Percentiles rank a stretch among this genome's conserved stretches.
These are phyloP conservation scores for Pythium dissotocum DNA, from an alignment of 352 stramenopile species.

Conservation along the genomic window DNA sequence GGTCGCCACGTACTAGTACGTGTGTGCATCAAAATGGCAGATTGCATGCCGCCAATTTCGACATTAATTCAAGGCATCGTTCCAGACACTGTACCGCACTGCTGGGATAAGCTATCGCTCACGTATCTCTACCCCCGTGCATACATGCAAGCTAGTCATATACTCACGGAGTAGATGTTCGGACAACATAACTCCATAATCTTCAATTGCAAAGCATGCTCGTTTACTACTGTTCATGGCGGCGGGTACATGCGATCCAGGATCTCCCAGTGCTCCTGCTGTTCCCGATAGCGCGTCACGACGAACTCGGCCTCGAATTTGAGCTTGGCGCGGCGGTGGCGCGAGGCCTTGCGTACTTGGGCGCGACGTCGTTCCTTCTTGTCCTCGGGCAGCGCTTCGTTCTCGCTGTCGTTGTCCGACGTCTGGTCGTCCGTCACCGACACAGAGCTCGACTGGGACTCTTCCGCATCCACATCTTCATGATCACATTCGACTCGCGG, in stretches of 20 bases:
- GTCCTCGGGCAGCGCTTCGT: not conserved
- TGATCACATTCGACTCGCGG: not conserved
- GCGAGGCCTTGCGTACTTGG: conserved; percentile 14
- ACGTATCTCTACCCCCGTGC: too few species aligned
- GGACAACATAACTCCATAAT: too few species aligned
- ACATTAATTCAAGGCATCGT: too few species aligned
- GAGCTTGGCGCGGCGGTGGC: conserved; percentile 13
- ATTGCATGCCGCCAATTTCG: too few species aligned
- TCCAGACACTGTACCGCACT: too few species aligned
- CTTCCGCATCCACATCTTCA: conserved; percentile 1
- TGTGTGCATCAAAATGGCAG: too few species aligned
- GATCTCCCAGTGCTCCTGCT: conserved; percentile 7
- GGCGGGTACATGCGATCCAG: conserved; percentile 2
- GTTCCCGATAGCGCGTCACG: not conserved
- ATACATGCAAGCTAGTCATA: too few species aligned
- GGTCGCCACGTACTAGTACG: too few species aligned
- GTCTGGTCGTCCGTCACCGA: not conserved
- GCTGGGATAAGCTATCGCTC: too few species aligned
- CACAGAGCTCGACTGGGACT: not conserved
- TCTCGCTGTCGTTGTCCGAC: conserved; percentile 5
- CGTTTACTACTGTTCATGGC: not conserved
- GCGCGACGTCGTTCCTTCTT: conserved; percentile 14
- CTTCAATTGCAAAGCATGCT: too few species aligned
- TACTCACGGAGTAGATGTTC: too few species aligned
- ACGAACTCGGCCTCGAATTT: conserved; percentile 12